Evolutionary conservation across 371 early-diverging fungal species (phyloP).

Genomic region (Aphelidium insulamus): DNA sequence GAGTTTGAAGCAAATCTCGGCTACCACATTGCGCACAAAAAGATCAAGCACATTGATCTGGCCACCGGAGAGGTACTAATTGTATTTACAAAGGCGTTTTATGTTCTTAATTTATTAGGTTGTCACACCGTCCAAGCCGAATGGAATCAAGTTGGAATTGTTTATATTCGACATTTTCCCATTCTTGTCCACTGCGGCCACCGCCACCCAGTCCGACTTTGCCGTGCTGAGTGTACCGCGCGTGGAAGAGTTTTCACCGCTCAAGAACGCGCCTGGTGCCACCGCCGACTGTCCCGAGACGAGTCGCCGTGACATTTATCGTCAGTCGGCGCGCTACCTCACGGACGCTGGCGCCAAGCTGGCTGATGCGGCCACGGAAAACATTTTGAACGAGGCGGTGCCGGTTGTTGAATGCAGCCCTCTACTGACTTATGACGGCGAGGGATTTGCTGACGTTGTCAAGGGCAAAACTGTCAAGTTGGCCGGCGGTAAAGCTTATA

Average conservation of each 20-base stretch:
- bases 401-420: slow-evolving; percentile 17
- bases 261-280: slow-evolving; percentile 86
- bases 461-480: slow-evolving; percentile 10
- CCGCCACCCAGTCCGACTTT: slow-evolving; percentile 48
- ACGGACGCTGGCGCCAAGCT: slow-evolving; percentile 63
- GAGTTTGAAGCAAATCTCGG: slow-evolving; percentile 55
- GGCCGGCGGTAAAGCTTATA: too few relatives aligned
- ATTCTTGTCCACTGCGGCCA: too few relatives aligned
- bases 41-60: slow-evolving; percentile 76
- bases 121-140: slow-evolving; percentile 49
- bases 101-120: too few relatives aligned
- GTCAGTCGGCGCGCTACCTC: slow-evolving; percentile 62
- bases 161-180: slow-evolving; percentile 95
- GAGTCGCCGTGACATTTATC: slow-evolving; percentile 59
- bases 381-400: too few relatives aligned
- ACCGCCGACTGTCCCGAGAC: slow-evolving; percentile 82
- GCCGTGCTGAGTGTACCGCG: slow-evolving; percentile 81
- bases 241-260: slow-evolving; percentile 86
- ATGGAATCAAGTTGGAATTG: slow-evolving; percentile 92
- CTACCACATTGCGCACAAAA: slow-evolving; percentile 91
- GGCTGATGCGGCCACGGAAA: slow-evolving; percentile 12
- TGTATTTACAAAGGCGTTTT: too few relatives aligned
- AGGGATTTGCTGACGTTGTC: slow-evolving; percentile 14
- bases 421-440: slow-evolving; percentile 20
- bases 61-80: slow-evolving; percentile 46